Percentiles rank a stretch among this genome's conserved stretches.
Conservation (phyloP, 2,329 filamentous ascomycete genomes). For the Venturia asperata region DNA sequence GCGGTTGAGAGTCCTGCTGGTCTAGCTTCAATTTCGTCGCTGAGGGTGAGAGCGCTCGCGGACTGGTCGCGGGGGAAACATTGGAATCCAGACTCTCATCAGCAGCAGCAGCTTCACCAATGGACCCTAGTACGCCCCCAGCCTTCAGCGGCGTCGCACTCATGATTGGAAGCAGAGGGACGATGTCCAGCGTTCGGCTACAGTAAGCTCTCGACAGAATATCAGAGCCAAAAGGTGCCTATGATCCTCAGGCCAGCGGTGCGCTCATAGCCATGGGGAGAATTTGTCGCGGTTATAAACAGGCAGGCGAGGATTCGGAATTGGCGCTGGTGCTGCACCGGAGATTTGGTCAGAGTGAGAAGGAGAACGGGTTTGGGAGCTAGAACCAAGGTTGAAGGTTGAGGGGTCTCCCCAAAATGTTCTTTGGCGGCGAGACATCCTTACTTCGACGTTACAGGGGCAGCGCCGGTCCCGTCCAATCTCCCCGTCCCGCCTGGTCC, state of each 20-base stretch:
- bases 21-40: slow-evolving; percentile 12
- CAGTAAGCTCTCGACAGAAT: background rate
- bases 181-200: background rate
- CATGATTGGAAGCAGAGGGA: background rate
- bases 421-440: background rate
- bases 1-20: slow-evolving; percentile 18
- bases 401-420: background rate
- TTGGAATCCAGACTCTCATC: slow-evolving; percentile 28
- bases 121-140: background rate
- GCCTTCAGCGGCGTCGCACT: background rate
- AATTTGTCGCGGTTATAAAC: background rate
- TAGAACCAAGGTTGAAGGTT: background rate
- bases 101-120: slow-evolving; percentile 1
- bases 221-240: background rate
- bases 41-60: slow-evolving; percentile 24
- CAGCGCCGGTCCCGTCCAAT: background rate
- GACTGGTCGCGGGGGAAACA: slow-evolving; percentile 32
- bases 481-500: background rate
- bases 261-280: background rate
- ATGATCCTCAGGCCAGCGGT: background rate
- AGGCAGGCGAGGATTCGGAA: background rate
- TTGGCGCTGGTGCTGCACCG: background rate
- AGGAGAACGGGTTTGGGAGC: background rate
- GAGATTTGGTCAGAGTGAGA: background rate
- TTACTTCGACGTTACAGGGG: background rate